A percentile compares a stretch with the other conserved stretches of the same genome.
Evolutionary conservation across 495 filamentous ascomycete genomes (phyloP).

Genomic region (Podospora appendiculata): DNA sequence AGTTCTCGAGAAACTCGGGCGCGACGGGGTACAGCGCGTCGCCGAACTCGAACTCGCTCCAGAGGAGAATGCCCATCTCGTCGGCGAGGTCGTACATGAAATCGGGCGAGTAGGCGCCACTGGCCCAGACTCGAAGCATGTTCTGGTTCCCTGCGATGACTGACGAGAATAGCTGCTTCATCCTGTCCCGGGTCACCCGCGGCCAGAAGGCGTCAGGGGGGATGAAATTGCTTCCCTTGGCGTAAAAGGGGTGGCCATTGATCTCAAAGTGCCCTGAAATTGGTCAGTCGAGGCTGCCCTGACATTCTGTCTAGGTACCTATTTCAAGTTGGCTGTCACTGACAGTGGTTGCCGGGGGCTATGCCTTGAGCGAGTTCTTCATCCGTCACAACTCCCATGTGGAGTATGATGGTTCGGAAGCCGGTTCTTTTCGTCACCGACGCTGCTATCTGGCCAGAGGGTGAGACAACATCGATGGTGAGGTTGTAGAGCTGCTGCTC

Average conservation of each 20-base stretch:
- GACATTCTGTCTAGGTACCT: too few species aligned
- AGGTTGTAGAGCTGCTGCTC: slow-evolving; percentile 53
- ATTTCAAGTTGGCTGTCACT: neutral
- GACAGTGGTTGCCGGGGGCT: slow-evolving; percentile 56
- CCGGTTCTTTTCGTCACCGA: slow-evolving; percentile 50
- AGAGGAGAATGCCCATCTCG: slow-evolving; percentile 56
- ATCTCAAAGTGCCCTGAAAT: slow-evolving; percentile 51
- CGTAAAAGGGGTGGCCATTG: slow-evolving; percentile 61
- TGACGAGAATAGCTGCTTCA: slow-evolving; percentile 49
- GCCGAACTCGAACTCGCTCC: slow-evolving; percentile 63
- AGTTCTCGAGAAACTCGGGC: slow-evolving; percentile 49
- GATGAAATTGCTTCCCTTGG: slow-evolving; percentile 60
- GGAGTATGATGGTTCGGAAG: slow-evolving; percentile 62
- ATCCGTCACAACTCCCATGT: slow-evolving; percentile 51
- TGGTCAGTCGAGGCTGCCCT: too few species aligned
- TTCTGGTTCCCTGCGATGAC: slow-evolving; percentile 56
- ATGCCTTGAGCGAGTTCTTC: slow-evolving; percentile 49
- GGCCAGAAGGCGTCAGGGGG: slow-evolving; percentile 63
- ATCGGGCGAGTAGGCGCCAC: slow-evolving; percentile 56
- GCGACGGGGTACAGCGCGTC: slow-evolving; percentile 56
- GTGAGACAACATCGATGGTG: slow-evolving; percentile 40
- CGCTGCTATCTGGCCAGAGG: slow-evolving; percentile 27
- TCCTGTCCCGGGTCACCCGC: slow-evolving; percentile 45
- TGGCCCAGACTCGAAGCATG: slow-evolving; percentile 63
- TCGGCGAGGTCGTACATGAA: slow-evolving; percentile 65